These are phyloP conservation scores for Melanopsichium pennsylvanicum DNA, from an alignment of 1,284 basidiomycete genomes.

Conservation along the genomic window DNA sequence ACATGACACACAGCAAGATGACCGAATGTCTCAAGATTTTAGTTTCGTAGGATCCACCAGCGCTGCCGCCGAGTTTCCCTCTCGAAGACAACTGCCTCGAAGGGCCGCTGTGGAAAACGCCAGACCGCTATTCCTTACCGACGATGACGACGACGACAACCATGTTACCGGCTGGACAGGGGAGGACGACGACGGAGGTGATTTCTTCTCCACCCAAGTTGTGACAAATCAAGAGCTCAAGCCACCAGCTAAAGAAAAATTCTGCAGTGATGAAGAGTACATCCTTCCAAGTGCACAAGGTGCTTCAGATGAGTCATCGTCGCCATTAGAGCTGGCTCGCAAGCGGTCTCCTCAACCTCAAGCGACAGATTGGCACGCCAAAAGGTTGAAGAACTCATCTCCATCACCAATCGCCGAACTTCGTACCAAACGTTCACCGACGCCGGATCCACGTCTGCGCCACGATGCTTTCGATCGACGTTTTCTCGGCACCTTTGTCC, in stretches of 20 bases:
- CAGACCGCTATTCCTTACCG: conserved; percentile 34
- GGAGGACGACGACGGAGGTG: conserved; percentile 5
- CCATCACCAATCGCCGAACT: conserved; percentile 5
- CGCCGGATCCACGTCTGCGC: conserved; percentile 33
- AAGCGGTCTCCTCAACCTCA: conserved; percentile 1
- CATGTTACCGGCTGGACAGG: conserved; percentile 21
- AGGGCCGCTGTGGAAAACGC: conserved; percentile 31
- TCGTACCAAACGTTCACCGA: conserved; percentile 13
- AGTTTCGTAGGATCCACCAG: conserved; percentile 14
- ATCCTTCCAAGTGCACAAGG: conserved; percentile 2
- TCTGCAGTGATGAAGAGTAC: conserved; percentile 24
- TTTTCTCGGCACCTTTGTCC: conserved; percentile 60
- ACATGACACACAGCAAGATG: background rate
- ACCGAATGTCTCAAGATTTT: conserved; percentile 4
- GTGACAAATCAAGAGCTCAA: conserved; percentile 1
- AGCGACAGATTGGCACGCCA: background rate
- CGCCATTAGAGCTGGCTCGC: conserved; percentile 3
- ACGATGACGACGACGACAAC: conserved; percentile 35
- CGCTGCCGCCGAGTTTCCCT: background rate
- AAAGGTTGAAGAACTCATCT: conserved; percentile 7
- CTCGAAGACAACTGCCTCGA: conserved; percentile 25
- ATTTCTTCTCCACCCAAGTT: conserved; percentile 29
- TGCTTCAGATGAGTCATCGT: conserved; percentile 2
- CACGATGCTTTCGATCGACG: conserved; percentile 45
- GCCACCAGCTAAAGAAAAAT: background rate